Conservation (phyloP, 2,329 filamentous ascomycete genomes). For the Lojkania enalia region DNA sequence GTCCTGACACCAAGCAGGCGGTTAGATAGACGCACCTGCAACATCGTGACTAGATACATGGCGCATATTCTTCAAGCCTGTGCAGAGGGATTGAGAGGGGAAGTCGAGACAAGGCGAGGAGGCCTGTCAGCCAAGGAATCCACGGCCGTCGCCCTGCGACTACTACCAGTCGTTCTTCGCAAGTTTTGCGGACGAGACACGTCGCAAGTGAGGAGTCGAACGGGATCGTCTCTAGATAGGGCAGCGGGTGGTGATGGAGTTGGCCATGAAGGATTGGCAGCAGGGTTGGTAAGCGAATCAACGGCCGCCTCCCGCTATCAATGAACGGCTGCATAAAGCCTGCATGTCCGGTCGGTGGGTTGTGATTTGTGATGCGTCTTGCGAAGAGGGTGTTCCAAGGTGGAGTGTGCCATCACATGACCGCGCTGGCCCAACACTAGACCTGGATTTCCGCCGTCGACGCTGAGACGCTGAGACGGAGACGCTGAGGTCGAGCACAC, state of each 20-base stretch:
- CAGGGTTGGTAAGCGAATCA: not conserved
- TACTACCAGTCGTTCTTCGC: constrained; percentile 3
- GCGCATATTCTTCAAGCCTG: constrained; percentile 1
- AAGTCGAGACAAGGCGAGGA: constrained; percentile 17
- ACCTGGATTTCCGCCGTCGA: not conserved
- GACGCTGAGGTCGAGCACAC: constrained; percentile 12
- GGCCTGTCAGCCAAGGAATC: constrained; percentile 10
- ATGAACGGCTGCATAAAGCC: not conserved
- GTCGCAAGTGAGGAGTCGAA: not conserved
- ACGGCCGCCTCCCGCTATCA: not conserved
- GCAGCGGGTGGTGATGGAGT: not conserved
- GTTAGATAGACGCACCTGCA: constrained; percentile 22
- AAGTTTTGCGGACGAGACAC: constrained; percentile 1
- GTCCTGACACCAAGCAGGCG: constrained; percentile 25
- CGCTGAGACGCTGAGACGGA: not conserved
- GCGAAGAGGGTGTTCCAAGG: no score
- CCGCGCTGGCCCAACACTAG: not conserved
- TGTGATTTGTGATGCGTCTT: not conserved
- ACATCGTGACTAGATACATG: constrained; percentile 14
- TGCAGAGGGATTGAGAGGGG: constrained; percentile 6
- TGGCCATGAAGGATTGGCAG: not conserved
- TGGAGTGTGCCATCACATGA: not conserved
- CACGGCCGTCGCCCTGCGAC: not conserved
- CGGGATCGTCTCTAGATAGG: not conserved
- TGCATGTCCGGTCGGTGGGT: not conserved